A percentile compares a stretch with the other conserved stretches of the same genome.
Conservation (phyloP, 2,329 filamentous ascomycete genomes). For the Aureobasidium musti region DNA sequence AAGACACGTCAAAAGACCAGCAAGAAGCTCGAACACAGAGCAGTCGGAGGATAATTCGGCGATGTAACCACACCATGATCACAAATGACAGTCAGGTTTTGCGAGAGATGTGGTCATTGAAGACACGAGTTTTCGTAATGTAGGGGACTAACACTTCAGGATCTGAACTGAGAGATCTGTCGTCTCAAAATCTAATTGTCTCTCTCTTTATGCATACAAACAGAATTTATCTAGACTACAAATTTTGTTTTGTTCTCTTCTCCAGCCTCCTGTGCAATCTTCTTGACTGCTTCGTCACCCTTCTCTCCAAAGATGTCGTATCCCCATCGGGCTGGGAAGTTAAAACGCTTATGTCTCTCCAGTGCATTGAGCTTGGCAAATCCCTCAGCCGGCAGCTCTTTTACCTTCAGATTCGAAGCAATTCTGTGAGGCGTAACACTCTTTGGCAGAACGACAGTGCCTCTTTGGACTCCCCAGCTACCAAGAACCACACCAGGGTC, state of each 20-base stretch:
- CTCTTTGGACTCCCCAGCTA: constrained; percentile 64
- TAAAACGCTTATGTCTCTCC: constrained; percentile 50
- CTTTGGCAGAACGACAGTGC: constrained; percentile 69
- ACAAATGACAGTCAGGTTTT: too few species aligned
- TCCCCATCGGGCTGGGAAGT: constrained; percentile 49
- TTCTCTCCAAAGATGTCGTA: constrained; percentile 51
- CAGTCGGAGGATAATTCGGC: too few species aligned
- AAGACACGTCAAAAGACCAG: too few species aligned
- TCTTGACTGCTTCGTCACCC: constrained; percentile 44
- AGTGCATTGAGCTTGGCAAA: constrained; percentile 45
- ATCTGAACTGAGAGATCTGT: too few species aligned
- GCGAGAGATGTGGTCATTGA: too few species aligned
- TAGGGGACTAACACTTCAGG: too few species aligned
- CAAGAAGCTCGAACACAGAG: too few species aligned
- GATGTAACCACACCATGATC: too few species aligned
- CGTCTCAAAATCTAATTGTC: too few species aligned
- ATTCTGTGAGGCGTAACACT: constrained; percentile 67
- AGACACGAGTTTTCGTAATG: too few species aligned
- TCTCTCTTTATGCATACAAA: neutral
- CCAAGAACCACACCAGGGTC: constrained; percentile 57
- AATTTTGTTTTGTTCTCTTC: constrained; percentile 46
- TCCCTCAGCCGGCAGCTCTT: constrained; percentile 42
- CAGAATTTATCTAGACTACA: constrained; percentile 21
- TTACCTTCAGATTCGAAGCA: constrained; percentile 41
- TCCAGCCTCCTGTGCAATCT: constrained; percentile 41